Evolutionary conservation across 2,329 filamentous ascomycete genomes (phyloP), one percentile per base, ranked within the genome.

Genomic region (Talaromyces sp.): DNA sequence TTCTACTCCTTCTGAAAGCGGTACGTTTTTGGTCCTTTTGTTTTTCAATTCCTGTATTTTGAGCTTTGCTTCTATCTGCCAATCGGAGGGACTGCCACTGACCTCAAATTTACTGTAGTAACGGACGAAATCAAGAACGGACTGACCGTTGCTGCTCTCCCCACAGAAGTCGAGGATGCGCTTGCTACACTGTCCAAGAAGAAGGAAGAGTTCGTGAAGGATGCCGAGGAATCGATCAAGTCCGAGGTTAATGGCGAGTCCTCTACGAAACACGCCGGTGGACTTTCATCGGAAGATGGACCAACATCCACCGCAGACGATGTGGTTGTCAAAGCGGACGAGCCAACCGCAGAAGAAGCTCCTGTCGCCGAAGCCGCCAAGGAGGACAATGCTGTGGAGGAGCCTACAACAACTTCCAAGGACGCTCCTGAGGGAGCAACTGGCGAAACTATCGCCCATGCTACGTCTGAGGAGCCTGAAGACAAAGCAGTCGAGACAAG

Each of bases 161-260:
- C 62, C 16, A 58, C 58, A 5, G 62, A 63, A 23, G 50, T 62
- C 16, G 35, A 39, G n/a, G 62, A 64, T 44, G 54, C 58, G 21
- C 50, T 40, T 21, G 50, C 35, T 16, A 25, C 62, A 25, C 46
- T 55, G 8, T 40, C 63, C 23, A 60, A 66, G 25, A 56, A 61
- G 5, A 59, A 66, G 33, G 58, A 62, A 8, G 57, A 59, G 16
- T 31, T 54, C 23, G 64, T 66, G 31, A 65, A 68, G 31, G 63
- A 62, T 1, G 61, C 46, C 23, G 42, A 44, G 46, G 18, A 54
- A 14, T 37, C 48, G 21, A 28, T 6, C 35, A 33, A 40, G 18
- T 16, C 46, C 42, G 46, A 54, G 23, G 42, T 39, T 18, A 63
- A 63, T 18, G 58, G 21, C 28, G 61, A 66, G 44, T 35, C 61